Evolutionary conservation across 2,329 filamentous ascomycete species (phyloP).

Genomic region (Aspergillus fumigatiaffinis): DNA sequence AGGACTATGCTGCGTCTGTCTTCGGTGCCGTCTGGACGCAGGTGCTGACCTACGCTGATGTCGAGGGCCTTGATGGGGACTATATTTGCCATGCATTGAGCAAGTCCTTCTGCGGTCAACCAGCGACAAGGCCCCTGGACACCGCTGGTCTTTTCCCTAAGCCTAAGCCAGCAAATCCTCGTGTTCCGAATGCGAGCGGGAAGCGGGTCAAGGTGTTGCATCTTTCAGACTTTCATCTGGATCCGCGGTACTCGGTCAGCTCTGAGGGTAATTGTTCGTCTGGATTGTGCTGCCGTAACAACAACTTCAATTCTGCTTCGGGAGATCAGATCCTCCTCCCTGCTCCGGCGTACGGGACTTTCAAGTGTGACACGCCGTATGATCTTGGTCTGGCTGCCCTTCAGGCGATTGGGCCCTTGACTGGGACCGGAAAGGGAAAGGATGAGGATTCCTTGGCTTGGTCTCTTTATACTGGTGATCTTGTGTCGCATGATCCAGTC

Average conservation of each 20-base stretch:
- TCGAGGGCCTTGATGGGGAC: slow-evolving; percentile 52
- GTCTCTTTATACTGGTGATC: slow-evolving; percentile 55
- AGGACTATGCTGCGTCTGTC: slow-evolving; percentile 44
- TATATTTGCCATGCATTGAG: slow-evolving; percentile 55
- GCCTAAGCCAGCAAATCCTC: slow-evolving; percentile 48
- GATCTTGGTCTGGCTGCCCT: slow-evolving; percentile 54
- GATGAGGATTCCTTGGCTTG: slow-evolving; percentile 46
- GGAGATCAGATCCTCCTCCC: slow-evolving; percentile 38
- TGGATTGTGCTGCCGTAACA: slow-evolving; percentile 50
- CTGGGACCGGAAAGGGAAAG: slow-evolving; percentile 48
- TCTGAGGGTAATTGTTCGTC: slow-evolving; percentile 53
- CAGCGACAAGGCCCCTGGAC: slow-evolving; percentile 44
- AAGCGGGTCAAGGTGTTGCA: slow-evolving; percentile 55
- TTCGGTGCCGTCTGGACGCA: slow-evolving; percentile 58
- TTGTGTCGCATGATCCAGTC: slow-evolving; percentile 54
- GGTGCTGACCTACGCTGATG: slow-evolving; percentile 51
- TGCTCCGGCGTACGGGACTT: slow-evolving; percentile 53
- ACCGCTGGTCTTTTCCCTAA: slow-evolving; percentile 50
- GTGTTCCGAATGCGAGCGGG: slow-evolving; percentile 47
- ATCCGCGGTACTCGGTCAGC: slow-evolving; percentile 51
- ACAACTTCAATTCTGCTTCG: slow-evolving; percentile 35
- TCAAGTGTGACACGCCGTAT: slow-evolving; percentile 56
- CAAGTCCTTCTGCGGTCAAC: slow-evolving; percentile 46
- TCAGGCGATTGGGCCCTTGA: slow-evolving; percentile 54
- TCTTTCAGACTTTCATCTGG: slow-evolving; percentile 54